phyloP scores from a whole-genome alignment of 2,329 filamentous ascomycete species.

The Trichophyton equinum region DNA sequence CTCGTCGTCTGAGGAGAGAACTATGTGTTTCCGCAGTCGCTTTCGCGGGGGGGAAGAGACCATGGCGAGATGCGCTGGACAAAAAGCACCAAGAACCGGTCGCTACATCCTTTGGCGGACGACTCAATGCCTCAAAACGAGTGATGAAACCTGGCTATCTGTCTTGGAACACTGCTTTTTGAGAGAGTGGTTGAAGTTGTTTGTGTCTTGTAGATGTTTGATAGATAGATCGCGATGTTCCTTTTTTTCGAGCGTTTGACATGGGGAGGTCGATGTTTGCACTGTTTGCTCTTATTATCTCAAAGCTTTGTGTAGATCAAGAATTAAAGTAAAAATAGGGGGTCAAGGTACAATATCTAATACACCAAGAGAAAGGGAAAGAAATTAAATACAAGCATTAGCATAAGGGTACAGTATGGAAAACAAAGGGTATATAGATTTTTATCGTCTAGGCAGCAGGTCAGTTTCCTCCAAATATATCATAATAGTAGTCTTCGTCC shows the following conservation, averaged over 20 bases:
- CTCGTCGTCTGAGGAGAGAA: slow-evolving; percentile 21
- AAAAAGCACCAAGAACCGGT: background rate
- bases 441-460: background rate
- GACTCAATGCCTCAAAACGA: background rate
- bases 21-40: slow-evolving; percentile 24
- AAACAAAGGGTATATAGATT: slow-evolving; percentile 3
- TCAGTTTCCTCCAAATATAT: slow-evolving; percentile 43
- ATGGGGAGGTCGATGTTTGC: background rate
- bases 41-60: slow-evolving; percentile 24
- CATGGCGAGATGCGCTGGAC: slow-evolving; percentile 19
- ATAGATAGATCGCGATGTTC: background rate
- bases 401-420: slow-evolving; percentile 1
- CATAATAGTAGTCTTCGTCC: slow-evolving; percentile 90
- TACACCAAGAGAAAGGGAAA: slow-evolving; percentile 3
- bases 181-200: background rate
- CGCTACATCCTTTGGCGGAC: background rate
- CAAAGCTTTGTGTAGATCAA: background rate
- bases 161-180: background rate
- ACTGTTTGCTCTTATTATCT: background rate
- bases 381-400: background rate
- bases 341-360: background rate
- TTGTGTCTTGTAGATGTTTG: background rate
- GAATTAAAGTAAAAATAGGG: too few relatives aligned
- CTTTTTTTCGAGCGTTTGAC: background rate
- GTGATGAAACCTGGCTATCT: background rate